Conservation (phyloP, 208 protist genomes). For the Leishmania tropica region DNA sequence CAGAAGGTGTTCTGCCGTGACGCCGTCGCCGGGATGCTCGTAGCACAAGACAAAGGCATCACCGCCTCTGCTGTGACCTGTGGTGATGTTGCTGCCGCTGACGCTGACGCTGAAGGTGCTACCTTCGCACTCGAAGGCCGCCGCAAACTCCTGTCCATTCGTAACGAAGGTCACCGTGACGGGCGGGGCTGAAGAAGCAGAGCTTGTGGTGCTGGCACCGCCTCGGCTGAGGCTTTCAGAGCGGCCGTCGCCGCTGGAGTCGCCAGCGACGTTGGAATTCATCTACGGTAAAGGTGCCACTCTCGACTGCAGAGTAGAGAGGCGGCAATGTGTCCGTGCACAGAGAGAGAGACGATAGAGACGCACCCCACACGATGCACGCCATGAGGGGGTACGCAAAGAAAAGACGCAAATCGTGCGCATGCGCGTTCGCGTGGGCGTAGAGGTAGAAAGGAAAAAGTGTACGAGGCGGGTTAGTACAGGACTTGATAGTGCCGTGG, state of each 20-base stretch:
- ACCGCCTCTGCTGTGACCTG: neutral
- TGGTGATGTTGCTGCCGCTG: neutral
- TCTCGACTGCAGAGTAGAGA: neutral
- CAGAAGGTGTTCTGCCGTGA: conserved; percentile 41
- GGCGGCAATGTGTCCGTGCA: neutral
- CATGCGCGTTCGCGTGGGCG: neutral
- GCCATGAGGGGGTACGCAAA: neutral
- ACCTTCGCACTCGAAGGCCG: conserved; percentile 34
- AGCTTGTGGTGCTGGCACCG: neutral
- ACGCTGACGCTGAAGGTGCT: neutral
- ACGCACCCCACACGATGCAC: neutral
- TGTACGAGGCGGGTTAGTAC: neutral
- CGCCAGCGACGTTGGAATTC: neutral
- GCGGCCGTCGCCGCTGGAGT: neutral
- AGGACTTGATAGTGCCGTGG: neutral
- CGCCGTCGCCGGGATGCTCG: conserved; percentile 49
- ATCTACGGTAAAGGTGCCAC: neutral
- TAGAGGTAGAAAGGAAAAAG: neutral
- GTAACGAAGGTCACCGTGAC: conserved; percentile 38
- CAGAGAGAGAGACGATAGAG: neutral
- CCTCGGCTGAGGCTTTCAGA: neutral
- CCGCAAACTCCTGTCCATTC: conserved; percentile 57
- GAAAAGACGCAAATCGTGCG: neutral
- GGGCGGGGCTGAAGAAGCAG: neutral
- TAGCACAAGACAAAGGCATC: conserved; percentile 77